Evolutionary conservation across 352 stramenopile genomes (phyloP).

Genomic region (Halophytophthora polymorphica): DNA sequence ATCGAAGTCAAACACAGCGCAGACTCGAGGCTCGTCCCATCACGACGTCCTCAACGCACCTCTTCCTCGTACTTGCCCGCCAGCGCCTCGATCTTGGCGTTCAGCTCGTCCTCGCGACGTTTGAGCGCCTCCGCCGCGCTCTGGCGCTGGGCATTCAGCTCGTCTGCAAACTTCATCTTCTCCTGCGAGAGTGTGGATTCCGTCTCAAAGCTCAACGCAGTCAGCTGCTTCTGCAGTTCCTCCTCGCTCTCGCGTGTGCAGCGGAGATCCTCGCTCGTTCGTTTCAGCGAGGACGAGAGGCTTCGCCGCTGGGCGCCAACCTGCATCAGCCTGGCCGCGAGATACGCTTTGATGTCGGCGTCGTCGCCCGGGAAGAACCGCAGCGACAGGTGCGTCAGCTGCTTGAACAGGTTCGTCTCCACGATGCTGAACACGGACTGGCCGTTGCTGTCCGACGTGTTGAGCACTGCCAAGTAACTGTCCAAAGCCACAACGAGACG

Average conservation of each 20-base stretch:
- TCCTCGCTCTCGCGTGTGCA: slow-evolving; percentile 38
- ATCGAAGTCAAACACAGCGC: not conserved
- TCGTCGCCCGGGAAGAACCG: slow-evolving; percentile 87
- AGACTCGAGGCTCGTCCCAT: slow-evolving; percentile 1
- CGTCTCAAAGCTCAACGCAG: slow-evolving; percentile 45
- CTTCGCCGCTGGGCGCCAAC: slow-evolving; percentile 49
- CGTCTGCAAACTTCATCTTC: slow-evolving; percentile 66
- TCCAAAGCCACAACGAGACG: slow-evolving; percentile 7
- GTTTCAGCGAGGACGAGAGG: slow-evolving; percentile 37
- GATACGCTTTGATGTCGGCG: slow-evolving; percentile 87
- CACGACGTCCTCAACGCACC: slow-evolving; percentile 24
- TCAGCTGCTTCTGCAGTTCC: slow-evolving; percentile 50
- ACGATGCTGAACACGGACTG: slow-evolving; percentile 90
- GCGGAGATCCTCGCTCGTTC: slow-evolving; percentile 43
- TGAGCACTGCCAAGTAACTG: slow-evolving; percentile 82
- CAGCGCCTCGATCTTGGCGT: slow-evolving; percentile 61
- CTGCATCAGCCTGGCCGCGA: slow-evolving; percentile 87
- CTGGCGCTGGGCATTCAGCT: slow-evolving; percentile 55
- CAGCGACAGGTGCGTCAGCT: slow-evolving; percentile 91
- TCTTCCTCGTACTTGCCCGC: slow-evolving; percentile 63
- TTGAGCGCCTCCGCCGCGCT: slow-evolving; percentile 45
- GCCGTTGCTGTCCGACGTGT: slow-evolving; percentile 59
- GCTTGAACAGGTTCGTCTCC: slow-evolving; percentile 94
- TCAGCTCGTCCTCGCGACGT: slow-evolving; percentile 57
- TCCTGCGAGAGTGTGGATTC: slow-evolving; percentile 59